Conservation (phyloP, 177 flowering plant species). For the Vitis hybrid region DNA sequence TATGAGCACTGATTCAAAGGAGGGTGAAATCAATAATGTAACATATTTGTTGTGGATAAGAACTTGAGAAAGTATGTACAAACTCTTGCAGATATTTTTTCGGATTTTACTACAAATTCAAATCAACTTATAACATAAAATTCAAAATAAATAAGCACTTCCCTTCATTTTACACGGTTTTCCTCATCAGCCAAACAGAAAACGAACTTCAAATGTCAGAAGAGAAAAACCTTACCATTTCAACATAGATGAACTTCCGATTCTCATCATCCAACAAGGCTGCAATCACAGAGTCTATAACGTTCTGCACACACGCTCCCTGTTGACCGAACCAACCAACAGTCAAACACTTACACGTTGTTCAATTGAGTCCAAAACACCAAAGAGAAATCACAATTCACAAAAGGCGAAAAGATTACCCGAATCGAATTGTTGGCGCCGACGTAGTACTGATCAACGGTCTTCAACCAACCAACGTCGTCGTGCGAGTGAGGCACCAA, state of each 20-base stretch:
- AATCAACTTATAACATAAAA: too few relatives aligned
- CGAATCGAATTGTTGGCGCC: constrained; percentile 80
- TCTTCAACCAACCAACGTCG: constrained; percentile 89
- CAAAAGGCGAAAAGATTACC: constrained; percentile 26
- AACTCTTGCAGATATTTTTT: too few relatives aligned
- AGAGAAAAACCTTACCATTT: constrained; percentile 31
- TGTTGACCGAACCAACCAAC: constrained; percentile 19
- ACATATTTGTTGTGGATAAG: too few relatives aligned
- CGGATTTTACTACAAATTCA: too few relatives aligned
- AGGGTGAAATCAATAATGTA: too few relatives aligned
- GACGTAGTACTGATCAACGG: constrained; percentile 85
- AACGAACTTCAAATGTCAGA: not conserved
- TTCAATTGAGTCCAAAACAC: not conserved
- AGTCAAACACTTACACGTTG: not conserved
- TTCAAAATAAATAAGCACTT: too few relatives aligned
- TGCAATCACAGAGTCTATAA: constrained; percentile 77
- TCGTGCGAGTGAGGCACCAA: constrained; percentile 82
- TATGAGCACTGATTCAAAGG: too few relatives aligned
- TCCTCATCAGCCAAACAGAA: not conserved
- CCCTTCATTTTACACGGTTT: too few relatives aligned
- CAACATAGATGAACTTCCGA: constrained; percentile 76
- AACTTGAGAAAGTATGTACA: too few relatives aligned
- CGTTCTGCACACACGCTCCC: constrained; percentile 93
- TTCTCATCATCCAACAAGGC: constrained; percentile 82
- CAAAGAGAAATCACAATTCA: not conserved